phyloP scores from a whole-genome alignment of 1,284 basidiomycete species.

The Irpex rosettiformis region DNA sequence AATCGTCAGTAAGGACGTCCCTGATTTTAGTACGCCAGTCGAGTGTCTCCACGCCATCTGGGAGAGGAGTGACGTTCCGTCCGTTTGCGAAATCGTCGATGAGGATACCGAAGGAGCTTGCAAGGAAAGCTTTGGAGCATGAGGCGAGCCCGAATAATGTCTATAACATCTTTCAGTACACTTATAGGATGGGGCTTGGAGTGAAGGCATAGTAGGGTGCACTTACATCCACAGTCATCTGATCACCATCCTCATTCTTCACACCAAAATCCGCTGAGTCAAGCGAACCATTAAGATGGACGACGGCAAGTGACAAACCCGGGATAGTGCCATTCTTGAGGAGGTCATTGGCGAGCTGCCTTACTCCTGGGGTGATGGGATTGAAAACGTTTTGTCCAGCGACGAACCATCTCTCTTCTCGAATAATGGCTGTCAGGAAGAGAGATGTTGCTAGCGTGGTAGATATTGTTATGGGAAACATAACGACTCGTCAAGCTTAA shows the following conservation, averaged over 20 bases:
- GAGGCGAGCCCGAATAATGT: slow-evolving; percentile 40
- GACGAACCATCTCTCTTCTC: no score
- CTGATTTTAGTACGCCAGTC: slow-evolving; percentile 37
- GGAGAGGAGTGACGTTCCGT: slow-evolving; percentile 28
- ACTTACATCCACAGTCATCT: slow-evolving; percentile 27
- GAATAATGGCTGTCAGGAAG: no score
- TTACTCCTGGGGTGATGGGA: slow-evolving; percentile 21
- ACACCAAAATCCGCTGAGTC: slow-evolving; percentile 28
- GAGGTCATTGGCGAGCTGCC: slow-evolving; percentile 15
- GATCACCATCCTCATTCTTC: slow-evolving; percentile 28
- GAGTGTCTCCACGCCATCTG: slow-evolving; percentile 22
- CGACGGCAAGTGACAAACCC: slow-evolving; percentile 24
- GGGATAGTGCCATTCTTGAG: slow-evolving; percentile 19
- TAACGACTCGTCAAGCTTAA: no score
- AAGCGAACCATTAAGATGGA: slow-evolving; percentile 15
- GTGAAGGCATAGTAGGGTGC: slow-evolving; percentile 1
- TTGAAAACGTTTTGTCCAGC: no score
- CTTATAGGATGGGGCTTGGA: neutral
- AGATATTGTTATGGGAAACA: no score
- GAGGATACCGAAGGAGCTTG: slow-evolving; percentile 35
- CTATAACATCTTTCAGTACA: slow-evolving; percentile 21
- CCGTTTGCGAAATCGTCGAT: slow-evolving; percentile 29
- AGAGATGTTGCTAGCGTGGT: no score
- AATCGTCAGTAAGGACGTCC: slow-evolving; percentile 36
- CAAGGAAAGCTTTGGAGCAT: slow-evolving; percentile 43